Evolutionary conservation across 179 eudicot genomes (phyloP).

Genomic region (Beta corolliflora): DNA sequence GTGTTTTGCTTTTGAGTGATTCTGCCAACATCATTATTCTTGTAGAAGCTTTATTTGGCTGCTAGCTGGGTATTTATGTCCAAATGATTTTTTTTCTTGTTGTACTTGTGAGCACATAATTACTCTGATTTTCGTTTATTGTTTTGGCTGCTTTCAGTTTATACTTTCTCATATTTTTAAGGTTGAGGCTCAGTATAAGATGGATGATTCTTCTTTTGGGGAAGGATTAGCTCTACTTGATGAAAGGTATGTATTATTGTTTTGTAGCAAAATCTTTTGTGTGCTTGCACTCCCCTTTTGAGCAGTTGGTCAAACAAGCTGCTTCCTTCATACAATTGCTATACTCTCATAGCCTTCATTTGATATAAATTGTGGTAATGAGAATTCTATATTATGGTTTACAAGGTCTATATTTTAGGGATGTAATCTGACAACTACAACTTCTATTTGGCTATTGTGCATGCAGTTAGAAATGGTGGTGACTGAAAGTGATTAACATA

Average conservation of each 20-base stretch:
- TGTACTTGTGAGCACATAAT: not conserved
- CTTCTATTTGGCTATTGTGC: not conserved
- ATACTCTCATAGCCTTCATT: not conserved
- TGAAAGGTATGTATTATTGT: constrained; percentile 55
- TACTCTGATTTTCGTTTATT: not conserved
- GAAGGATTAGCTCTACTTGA: constrained; percentile 90
- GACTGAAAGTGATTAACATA: not conserved
- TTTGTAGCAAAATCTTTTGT: no score
- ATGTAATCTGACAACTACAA: not conserved
- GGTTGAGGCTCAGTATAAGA: constrained; percentile 64
- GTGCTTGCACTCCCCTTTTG: not conserved
- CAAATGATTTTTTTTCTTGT: not conserved
- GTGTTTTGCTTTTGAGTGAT: not conserved
- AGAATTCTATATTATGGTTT: not conserved
- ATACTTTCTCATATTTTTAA: constrained; percentile 30
- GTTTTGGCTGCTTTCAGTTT: constrained; percentile 6
- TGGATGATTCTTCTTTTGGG: constrained; percentile 68
- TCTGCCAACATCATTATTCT: not conserved
- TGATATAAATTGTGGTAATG: not conserved
- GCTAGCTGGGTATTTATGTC: not conserved
- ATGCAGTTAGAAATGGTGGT: no score
- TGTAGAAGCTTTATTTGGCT: not conserved
- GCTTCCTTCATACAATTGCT: not conserved
- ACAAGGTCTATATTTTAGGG: not conserved
- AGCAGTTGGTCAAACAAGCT: not conserved